phyloP scores from a whole-genome alignment of 2,329 filamentous ascomycete genomes.

The Aspergillus ochraceus region DNA sequence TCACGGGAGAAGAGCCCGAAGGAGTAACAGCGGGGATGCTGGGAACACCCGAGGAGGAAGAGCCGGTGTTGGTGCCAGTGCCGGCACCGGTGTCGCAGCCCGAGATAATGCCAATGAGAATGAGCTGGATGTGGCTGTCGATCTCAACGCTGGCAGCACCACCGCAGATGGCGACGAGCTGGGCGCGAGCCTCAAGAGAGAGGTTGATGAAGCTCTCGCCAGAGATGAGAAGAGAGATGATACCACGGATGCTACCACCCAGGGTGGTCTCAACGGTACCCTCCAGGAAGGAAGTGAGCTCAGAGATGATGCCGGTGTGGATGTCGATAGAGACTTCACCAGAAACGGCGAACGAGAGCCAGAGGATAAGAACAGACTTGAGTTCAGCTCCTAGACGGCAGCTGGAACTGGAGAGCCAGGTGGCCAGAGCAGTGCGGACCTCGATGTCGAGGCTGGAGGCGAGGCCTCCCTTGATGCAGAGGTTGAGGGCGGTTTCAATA shows the following conservation, averaged over 20 bases:
- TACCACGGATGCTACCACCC: constrained; percentile 33
- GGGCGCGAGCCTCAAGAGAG: constrained; percentile 33
- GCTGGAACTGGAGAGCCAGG: constrained; percentile 32
- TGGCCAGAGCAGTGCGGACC: constrained; percentile 30
- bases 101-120: constrained; percentile 45
- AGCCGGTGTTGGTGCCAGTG: constrained; percentile 13
- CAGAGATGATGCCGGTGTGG: constrained; percentile 24
- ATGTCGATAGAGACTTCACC: constrained; percentile 30
- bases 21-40: constrained; percentile 10
- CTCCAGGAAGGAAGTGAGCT: constrained; percentile 32
- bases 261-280: constrained; percentile 28
- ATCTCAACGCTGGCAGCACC: constrained; percentile 48
- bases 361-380: constrained; percentile 37
- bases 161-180: constrained; percentile 38
- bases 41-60: constrained; percentile 19
- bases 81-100: constrained; percentile 29
- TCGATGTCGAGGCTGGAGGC: constrained; percentile 29
- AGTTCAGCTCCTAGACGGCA: constrained; percentile 37
- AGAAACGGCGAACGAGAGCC: constrained; percentile 34
- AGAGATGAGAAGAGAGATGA: constrained; percentile 30
- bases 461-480: constrained; percentile 29
- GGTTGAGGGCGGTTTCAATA: constrained; percentile 29
- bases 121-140: constrained; percentile 53
- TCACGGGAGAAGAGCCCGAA: constrained; percentile 6
- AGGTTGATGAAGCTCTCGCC: constrained; percentile 35